A percentile compares a stretch with the other conserved stretches of the same genome.
These are phyloP conservation scores for Tricholomella constricta DNA, from an alignment of 768 basidiomycete genomes.

Conservation along the genomic window DNA sequence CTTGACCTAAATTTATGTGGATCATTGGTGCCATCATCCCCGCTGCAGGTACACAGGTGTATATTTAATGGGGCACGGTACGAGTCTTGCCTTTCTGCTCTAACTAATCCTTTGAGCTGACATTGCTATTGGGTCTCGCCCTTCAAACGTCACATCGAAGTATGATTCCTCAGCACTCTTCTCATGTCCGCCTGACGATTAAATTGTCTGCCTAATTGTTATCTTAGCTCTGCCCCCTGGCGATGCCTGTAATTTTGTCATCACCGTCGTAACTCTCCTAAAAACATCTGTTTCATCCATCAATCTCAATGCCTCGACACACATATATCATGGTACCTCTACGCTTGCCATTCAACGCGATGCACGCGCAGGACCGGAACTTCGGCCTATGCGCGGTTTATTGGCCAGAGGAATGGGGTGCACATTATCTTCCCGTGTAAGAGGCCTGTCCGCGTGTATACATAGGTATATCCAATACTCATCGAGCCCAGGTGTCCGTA, in stretches of 20 bases:
- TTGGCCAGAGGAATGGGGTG: too few species aligned
- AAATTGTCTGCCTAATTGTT: conserved; percentile 36
- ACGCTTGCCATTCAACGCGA: too few species aligned
- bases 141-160: conserved; percentile 45
- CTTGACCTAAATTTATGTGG: conserved; percentile 33
- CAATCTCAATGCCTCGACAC: background rate
- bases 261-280: conserved; percentile 48
- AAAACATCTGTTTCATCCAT: background rate
- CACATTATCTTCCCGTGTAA: too few species aligned
- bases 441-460: too few species aligned
- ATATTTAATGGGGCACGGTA: conserved; percentile 38
- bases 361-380: too few species aligned
- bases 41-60: conserved; percentile 36
- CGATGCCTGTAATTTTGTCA: conserved; percentile 65
- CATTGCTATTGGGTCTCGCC: conserved; percentile 41
- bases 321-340: conserved; percentile 31
- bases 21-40: conserved; percentile 36
- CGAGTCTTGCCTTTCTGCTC: conserved; percentile 8
- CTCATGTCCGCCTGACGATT: conserved; percentile 23
- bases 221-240: conserved; percentile 55
- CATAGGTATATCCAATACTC: too few species aligned
- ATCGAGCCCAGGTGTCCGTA: too few species aligned
- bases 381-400: too few species aligned
- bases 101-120: background rate
- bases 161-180: conserved; percentile 11